Evolutionary conservation across 495 filamentous ascomycete species (phyloP).

Genomic region (Xylaria grammica): DNA sequence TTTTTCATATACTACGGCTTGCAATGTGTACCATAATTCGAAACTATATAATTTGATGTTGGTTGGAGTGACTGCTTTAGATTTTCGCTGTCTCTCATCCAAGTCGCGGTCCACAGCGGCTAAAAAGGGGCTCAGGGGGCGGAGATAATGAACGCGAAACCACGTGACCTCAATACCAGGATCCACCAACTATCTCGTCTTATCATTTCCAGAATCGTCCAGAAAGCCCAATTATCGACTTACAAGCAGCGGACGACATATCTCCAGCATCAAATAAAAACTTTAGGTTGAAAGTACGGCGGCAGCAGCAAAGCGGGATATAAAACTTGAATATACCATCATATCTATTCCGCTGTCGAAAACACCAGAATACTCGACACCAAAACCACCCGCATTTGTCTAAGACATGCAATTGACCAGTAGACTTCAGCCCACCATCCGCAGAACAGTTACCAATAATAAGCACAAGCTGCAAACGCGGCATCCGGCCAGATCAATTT

Average conservation of each 20-base stretch:
- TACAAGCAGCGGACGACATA: not conserved
- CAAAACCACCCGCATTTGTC: not conserved
- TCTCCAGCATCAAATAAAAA: not conserved
- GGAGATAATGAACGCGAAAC: not conserved
- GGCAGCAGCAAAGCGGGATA: not conserved
- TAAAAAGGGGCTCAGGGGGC: not conserved
- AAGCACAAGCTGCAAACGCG: not conserved
- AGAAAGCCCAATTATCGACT: not conserved
- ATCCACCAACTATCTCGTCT: not conserved
- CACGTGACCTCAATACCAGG: slow-evolving; percentile 13
- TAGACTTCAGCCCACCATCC: not conserved
- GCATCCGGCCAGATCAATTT: slow-evolving; percentile 7
- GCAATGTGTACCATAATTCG: too few relatives aligned
- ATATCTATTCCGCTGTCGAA: slow-evolving; percentile 1
- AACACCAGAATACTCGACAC: not conserved
- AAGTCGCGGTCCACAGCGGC: too few relatives aligned
- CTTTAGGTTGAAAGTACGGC: not conserved
- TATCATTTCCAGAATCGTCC: slow-evolving; percentile 12
- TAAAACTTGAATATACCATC: too few relatives aligned
- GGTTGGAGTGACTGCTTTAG: too few relatives aligned
- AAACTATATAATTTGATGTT: too few relatives aligned
- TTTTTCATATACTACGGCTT: too few relatives aligned
- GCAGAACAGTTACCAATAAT: not conserved
- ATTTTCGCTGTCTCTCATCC: too few relatives aligned
- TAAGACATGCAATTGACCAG: slow-evolving; percentile 12